Base-by-base conservation (phyloP, 2,329 filamentous ascomycete species). In the Pseudocercospora macadamiae region DNA sequence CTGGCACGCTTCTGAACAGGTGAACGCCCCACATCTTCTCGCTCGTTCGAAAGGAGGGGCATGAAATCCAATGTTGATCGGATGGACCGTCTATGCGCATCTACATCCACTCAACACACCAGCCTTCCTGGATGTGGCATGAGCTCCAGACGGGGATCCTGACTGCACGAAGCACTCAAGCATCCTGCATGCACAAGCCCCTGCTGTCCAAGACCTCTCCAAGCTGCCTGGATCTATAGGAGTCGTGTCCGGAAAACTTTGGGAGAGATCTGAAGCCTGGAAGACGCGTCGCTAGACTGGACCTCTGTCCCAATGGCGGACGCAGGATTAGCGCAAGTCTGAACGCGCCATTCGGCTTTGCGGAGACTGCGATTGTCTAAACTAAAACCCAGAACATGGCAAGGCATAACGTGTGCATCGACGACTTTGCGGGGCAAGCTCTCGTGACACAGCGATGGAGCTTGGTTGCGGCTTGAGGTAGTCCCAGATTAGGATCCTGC, bases 21-120 rank as follows among this genome's bases (percentile, higher is more conserved):
- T 16, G 18, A 23, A 21, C 51, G 36, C 57, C 60, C 60, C 62
- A 58, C 60, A 60, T 48, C 37, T 28, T 54, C 28, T 52, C 37
- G 34, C 49, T 48, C 51, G 55, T 47, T 55, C 51, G 48, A 60
- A 64, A 65, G 60, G 63, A 63, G 63, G 63, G 63, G 63, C 57
- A 60, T 18, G 25, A 28, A 47, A 36, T 25, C 47, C 51, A 47
- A 52, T 57, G 52, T 18, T 56, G 51, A 54, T 61, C 63, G 63
- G 63, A 42, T 61, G 60, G 55, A 62, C 28, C 60, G 60, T 56
- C 54, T 52, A 57, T 59, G 60, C 56, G 42, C 19, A 34, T 28
- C 37, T 26, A 44, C 26, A 55, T 39, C 54, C 57, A 49, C 36
- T 55, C 59, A 51, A 18, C 52, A 21, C 54, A 49, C 54, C 36